phyloP scores from a whole-genome alignment of 352 stramenopile species.

The Pythium plurisporium region DNA sequence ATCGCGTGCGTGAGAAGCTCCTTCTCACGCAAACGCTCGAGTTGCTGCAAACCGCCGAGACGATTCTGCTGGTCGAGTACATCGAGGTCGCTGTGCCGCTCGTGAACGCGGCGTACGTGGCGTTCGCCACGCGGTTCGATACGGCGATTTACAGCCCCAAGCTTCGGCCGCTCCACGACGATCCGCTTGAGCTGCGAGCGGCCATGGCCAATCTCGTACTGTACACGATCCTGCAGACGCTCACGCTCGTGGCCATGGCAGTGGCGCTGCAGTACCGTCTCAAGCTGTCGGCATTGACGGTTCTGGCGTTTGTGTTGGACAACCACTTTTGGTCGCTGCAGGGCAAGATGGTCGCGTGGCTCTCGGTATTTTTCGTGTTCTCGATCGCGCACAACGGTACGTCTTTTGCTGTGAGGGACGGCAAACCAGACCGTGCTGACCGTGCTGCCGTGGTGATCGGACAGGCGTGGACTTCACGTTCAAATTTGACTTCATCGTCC shows the following conservation, averaged over 20 bases:
- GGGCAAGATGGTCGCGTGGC: constrained; percentile 13
- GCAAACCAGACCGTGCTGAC: too few relatives aligned
- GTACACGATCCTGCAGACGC: constrained; percentile 5
- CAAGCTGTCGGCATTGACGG: neutral
- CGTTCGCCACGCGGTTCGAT: constrained; percentile 5
- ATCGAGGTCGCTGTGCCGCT: constrained; percentile 14
- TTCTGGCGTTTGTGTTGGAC: constrained; percentile 17
- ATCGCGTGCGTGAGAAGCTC: neutral
- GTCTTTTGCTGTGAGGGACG: too few relatives aligned
- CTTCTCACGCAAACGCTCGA: neutral
- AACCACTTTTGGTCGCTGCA: constrained; percentile 4
- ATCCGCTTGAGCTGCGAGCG: neutral
- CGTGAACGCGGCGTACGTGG: constrained; percentile 5
- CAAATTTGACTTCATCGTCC: too few relatives aligned
- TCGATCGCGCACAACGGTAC: constrained; percentile 16
- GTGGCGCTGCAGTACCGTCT: neutral
- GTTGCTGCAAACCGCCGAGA: constrained; percentile 5
- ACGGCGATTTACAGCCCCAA: constrained; percentile 5
- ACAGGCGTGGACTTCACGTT: too few relatives aligned
- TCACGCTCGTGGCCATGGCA: neutral
- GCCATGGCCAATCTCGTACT: neutral
- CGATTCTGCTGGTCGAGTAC: constrained; percentile 22
- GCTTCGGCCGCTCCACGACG: neutral
- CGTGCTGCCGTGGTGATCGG: too few relatives aligned
- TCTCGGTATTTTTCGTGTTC: constrained; percentile 11